Percentiles rank a stretch among this genome's conserved stretches.
Conservation (phyloP, 371 early-diverging fungal species). For the Mortierella sp. region DNA sequence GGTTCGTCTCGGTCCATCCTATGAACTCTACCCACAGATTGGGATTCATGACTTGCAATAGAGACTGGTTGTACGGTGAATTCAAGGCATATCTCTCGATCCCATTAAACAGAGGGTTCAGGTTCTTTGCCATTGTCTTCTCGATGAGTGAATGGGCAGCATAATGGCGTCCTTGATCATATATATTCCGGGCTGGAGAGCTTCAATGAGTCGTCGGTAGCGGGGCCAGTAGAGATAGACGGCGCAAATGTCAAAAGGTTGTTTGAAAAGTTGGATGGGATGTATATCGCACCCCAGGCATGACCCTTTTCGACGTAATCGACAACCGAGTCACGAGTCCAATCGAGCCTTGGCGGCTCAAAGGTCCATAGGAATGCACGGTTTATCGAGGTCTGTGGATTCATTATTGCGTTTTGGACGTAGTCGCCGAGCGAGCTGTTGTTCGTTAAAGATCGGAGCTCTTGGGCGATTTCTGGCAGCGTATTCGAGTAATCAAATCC, state of each 20-base stretch:
- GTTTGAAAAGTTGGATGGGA: constrained; percentile 61
- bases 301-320: constrained; percentile 52
- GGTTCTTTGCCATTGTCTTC: constrained; percentile 29
- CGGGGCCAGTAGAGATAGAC: constrained; percentile 24
- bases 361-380: constrained; percentile 40
- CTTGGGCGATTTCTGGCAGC: constrained; percentile 26
- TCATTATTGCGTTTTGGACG: constrained; percentile 39
- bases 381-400: constrained; percentile 25
- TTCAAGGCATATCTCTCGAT: constrained; percentile 36
- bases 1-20: constrained; percentile 32
- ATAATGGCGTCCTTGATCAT: constrained; percentile 56
- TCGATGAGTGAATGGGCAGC: constrained; percentile 47
- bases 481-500: constrained; percentile 57
- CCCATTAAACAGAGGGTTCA: constrained; percentile 21
- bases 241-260: constrained; percentile 54
- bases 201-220: constrained; percentile 20
- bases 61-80: constrained; percentile 47
- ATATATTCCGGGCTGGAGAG: constrained; percentile 44
- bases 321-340: constrained; percentile 45
- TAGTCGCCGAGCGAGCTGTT: constrained; percentile 43
- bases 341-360: constrained; percentile 26
- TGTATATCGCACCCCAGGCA: constrained; percentile 58
- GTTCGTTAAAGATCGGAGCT: constrained; percentile 34
- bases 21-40: constrained; percentile 42
- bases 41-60: constrained; percentile 43